Evolutionary conservation across 129 eudicot species (phyloP), one percentile per base, ranked within the genome.

Genomic region (sunflower (Helianthus annuus)): DNA sequence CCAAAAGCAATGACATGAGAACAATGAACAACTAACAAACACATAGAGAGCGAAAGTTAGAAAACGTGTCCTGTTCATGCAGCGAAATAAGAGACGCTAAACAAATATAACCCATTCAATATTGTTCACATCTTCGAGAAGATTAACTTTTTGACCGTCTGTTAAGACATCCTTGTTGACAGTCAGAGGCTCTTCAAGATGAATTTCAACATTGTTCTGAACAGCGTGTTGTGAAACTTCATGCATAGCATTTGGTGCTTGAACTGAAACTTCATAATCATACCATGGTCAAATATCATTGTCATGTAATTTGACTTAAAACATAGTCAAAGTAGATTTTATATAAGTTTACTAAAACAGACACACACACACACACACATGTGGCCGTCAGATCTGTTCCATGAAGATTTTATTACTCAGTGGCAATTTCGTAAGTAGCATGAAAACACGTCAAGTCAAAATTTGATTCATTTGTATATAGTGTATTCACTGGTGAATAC

Each of bases 201-300:
- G 77, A 63, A 83, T 67, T 24, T 79, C 78, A 4, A 64, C 48
- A 61, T 76, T 77, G 73, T 83, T 72, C 29, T 36, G 68, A 73
- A 68, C 34, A 11, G 29, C 76, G 48, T 5, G 48, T 7, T 68
- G 84, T n/a, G n/a, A n/a, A n/a, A n/a, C n/a, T n/a, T n/a, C n/a
- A n/a, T n/a, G n/a, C n/a, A n/a, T n/a, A n/a, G n/a, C n/a, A n/a
- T n/a, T n/a, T n/a, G n/a, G n/a, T 77, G 86, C 69, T 62, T 74
- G 83, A 61, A 24, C 22, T 76, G 70, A n/a, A 52, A 61, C 48
- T 24, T 73, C 59, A 60, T 44, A 38, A 3, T 49, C 14, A 63
- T 14, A 74, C 66, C 55, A 56, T 32, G 58, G 27, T 6, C 27
- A 53, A 52, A n/a, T 9, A 4, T 57, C 40, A 57, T 27, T 57